Evolutionary conservation across 2,329 filamentous ascomycete species (phyloP), one percentile per base, ranked within the genome.

Genomic region (Trichoderma citrinoviride): DNA sequence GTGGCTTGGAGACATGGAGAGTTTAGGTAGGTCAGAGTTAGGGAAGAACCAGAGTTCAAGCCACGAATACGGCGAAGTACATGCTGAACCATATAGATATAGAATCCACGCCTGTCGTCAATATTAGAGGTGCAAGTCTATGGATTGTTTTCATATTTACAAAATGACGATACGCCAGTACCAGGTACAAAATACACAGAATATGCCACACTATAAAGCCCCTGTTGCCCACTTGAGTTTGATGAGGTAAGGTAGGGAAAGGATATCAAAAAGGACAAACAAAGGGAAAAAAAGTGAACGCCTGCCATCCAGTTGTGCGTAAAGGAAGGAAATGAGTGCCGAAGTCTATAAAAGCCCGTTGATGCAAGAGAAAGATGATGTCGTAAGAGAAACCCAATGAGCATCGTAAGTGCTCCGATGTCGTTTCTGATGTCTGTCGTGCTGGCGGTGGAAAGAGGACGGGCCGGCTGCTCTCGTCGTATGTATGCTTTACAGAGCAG

Each of bases 261-360:
- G 70, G 71, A 73, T 74, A 75, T 75, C 68, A 71, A 68, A 65
- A 70, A 70, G 69, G 66, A 67, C 68, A 73, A 64, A 67, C 58
- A 69, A 52, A 52, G 14, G 33, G 29, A 57, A 63, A 67, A 67
- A 55, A 70, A n/a, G 23, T 27, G 70, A 77, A 77, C 74, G 73
- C 74, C 75, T 61, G 65, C 73, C 70, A 70, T 68, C 70, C 73
- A 68, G 68, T 70, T 70, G 67, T 70, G 68, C 67, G 73, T 66
- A 61, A 69, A 70, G 67, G 66, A 70, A 66, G 66, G 65, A 69
- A 73, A 71, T 70, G 67, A 71, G 68, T 70, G 70, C 70, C 69
- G 68, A 70, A 69, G 70, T 78, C 76, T 78, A 78, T 77, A 74
- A 73, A 70, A 71, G 67, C 70, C 73, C 72, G 70, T 72, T 61